Evolutionary conservation across 2,329 filamentous ascomycete genomes (phyloP), one percentile per base, ranked within the genome.

Genomic region (Diaporthe destruens): DNA sequence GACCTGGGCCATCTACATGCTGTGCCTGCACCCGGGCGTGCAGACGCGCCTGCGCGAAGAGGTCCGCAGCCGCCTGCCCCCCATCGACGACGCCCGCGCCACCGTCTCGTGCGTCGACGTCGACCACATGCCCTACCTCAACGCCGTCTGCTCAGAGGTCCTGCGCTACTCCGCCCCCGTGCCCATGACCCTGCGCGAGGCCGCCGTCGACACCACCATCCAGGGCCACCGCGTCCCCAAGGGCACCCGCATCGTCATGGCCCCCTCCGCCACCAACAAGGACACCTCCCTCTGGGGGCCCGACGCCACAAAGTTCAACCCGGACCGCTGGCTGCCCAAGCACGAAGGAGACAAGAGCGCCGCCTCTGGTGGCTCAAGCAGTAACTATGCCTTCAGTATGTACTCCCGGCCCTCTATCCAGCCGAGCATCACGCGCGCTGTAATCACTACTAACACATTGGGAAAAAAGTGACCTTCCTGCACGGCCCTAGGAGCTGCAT

Each of bases 401-500:
- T 49, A 34, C 8, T 2, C 18, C 1, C 29, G n/a, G n/a, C 18
- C 18, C 11, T 1, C 18, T 1, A 6, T 25, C 47, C 34, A 47
- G 6, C 18, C 44, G 5, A 51, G 9, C 47, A 49, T 8, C 9
- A 23, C n/a, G 6, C 47, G n/a, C n/a, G 12, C 47, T 4, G 2
- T 23, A 12, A n/a, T 29, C 2, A 29, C 36, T 59, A 29, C 36
- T 59, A 29, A 59, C 36, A 8, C 36, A 1, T 25, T 12, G 36
- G n/a, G n/a, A n/a, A 59, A 3, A 12, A 29, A 61, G 44, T 96
- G 82, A 96, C 94, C 0, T 98, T 98, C 82, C 81, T 98, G 72
- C 94, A 97, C 80, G 95, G 95, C 0, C 94, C 95, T 2, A 85
- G 95, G 69, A 93, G 92, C 78, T 98, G 95, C 79, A 98, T 98